Percentiles rank a stretch among this genome's conserved stretches.
Conservation (phyloP, 2,329 filamentous ascomycete species). For the Penicillium thymicola region DNA sequence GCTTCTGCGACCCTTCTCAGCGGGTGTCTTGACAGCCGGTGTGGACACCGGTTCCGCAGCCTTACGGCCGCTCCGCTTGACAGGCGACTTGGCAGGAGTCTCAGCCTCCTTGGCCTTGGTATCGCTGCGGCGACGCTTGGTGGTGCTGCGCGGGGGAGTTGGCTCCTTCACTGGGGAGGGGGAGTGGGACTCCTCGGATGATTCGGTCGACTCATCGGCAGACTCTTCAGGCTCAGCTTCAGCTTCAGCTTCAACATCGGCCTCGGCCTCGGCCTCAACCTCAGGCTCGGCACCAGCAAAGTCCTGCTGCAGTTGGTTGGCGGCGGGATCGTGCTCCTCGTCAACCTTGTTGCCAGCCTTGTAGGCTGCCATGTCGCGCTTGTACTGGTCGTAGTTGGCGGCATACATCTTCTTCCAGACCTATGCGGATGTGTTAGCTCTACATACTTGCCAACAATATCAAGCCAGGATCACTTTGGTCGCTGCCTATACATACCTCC, state of each 20-base stretch:
- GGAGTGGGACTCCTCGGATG: conserved; percentile 32
- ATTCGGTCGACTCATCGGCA: conserved; percentile 27
- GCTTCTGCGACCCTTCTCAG: conserved; percentile 36
- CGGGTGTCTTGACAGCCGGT: conserved; percentile 27
- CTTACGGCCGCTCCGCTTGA: conserved; percentile 22
- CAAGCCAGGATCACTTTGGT: not conserved
- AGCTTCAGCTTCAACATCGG: conserved; percentile 19
- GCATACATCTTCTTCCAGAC: conserved; percentile 58
- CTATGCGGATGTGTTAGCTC: conserved; percentile 31
- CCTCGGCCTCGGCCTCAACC: conserved; percentile 14
- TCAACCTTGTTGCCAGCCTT: conserved; percentile 49
- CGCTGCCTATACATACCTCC: conserved; percentile 45
- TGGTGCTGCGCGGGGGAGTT: conserved; percentile 40
- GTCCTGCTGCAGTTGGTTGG: conserved; percentile 42
- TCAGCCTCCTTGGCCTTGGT: conserved; percentile 29
- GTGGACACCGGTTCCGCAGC: conserved; percentile 15
- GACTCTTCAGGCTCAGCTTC: conserved; percentile 13
- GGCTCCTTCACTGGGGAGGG: conserved; percentile 42
- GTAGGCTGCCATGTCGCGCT: conserved; percentile 55
- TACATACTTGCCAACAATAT: not conserved
- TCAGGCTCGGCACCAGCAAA: conserved; percentile 38
- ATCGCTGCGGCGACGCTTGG: conserved; percentile 46
- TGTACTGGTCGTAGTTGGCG: conserved; percentile 55
- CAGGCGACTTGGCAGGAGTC: conserved; percentile 30
- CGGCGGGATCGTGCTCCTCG: conserved; percentile 43